Evolutionary conservation across 2,329 filamentous ascomycete genomes (phyloP), one percentile per base, ranked within the genome.

Genomic region (Cercospora sp.): DNA sequence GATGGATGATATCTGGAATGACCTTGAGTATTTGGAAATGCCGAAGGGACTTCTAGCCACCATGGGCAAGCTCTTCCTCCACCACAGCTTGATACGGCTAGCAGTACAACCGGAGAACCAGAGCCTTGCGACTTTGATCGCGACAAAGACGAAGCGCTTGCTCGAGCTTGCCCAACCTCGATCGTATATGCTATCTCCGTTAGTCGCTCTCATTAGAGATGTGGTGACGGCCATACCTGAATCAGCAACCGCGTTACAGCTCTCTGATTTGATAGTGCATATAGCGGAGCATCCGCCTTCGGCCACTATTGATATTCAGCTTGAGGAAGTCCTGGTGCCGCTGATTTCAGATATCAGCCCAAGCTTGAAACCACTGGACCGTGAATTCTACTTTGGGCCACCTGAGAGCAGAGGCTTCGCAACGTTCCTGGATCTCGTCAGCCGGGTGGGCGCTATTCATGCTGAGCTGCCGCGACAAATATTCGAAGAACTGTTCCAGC

Each of bases 1-100:
- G 3, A 61, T 80, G 3, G 70, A 79, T 9, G 77, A 78, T 37
- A 74, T 84, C n/a, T 84, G 82, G 82, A 80, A 80, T 34, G 82
- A 84, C 67, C 74, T 82, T 2, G 83, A 84, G 66, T 81, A 81
- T 60, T 79, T 84, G 61, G 83, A 84, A 51, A 84, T 82, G 69
- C 79, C 80, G 12, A 80, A 82, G 68, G 74, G 74, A 2, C 76
- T 81, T 1, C 75, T 81, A 5, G 70, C 81, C 55, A 73, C 76
- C 16, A 45, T 83, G 8, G 79, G 82, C 3, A 63, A 69, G 4
- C 55, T 82, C 1, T 72, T 82, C 12, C 78, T 82, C 24, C 78
- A 82, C 66, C 73, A 75, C 8, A n/a, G 55, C 16, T 32, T 75
- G 30, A 55, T 74, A 5, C 24, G 45, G 65, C 32, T 13, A 77